Evolutionary conservation across 345 rosid species (phyloP).

Genomic region (Trapa incisa): DNA sequence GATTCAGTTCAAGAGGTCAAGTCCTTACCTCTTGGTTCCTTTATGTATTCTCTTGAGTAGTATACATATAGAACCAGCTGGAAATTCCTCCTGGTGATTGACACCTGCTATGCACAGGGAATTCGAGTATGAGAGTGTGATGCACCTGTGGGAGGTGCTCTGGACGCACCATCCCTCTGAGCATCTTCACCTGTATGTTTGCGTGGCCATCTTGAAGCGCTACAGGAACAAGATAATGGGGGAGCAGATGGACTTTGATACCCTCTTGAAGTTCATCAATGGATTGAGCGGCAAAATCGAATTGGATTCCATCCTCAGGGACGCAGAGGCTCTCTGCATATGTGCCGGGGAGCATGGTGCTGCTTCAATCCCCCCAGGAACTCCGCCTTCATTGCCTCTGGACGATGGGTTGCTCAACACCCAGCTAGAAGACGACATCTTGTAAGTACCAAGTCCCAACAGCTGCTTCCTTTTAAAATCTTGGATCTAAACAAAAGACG

Average conservation of each 20-base stretch:
- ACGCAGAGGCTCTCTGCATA: constrained; percentile 87
- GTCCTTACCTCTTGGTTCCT: neutral
- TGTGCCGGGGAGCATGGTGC: constrained; percentile 92
- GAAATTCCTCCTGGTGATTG: neutral
- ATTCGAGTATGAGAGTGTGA: constrained; percentile 63
- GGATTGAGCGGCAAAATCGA: constrained; percentile 80
- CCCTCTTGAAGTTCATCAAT: constrained; percentile 82
- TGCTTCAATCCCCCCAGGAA: constrained; percentile 85
- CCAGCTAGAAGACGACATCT: constrained; percentile 51
- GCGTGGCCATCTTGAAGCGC: constrained; percentile 87
- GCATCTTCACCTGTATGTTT: constrained; percentile 77
- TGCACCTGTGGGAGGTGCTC: constrained; percentile 85
- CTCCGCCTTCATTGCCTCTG: constrained; percentile 75
- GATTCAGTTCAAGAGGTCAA: constrained; percentile 93
- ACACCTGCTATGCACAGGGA: constrained; percentile 36
- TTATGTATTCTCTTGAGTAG: neutral
- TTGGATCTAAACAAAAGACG: neutral
- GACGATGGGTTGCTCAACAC: constrained; percentile 38
- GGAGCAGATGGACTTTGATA: constrained; percentile 92
- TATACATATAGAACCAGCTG: neutral
- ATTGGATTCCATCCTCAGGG: constrained; percentile 58
- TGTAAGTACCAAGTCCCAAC: constrained; percentile 25
- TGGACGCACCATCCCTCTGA: constrained; percentile 86
- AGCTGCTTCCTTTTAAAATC: neutral
- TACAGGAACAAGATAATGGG: constrained; percentile 75